Base-by-base conservation (phyloP, 2,329 filamentous ascomycete species). In the Ceratocystis smalleyi region DNA sequence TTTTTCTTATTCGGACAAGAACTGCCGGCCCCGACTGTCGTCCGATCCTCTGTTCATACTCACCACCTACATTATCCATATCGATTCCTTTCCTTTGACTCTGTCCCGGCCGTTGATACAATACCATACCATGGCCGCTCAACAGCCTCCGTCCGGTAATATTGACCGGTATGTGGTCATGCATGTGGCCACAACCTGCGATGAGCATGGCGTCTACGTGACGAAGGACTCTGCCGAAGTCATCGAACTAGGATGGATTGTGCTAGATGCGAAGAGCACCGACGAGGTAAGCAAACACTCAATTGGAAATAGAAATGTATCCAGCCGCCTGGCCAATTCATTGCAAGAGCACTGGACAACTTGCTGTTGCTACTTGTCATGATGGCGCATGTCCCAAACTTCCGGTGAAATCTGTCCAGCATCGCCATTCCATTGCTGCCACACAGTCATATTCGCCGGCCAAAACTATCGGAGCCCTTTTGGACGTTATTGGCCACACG, bases 151-250 rank as follows among this genome's bases (percentile, higher is more conserved):
- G 61, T 83, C 83, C 70, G 81, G 85, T 70, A 87, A 87, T 77
- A 83, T 96, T 77, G 94, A 99, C 79, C 89, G 92, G 75, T 99
- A 96, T 77, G 88, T 96, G 69, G 89, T 99, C 72, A 96, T 97
- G 75, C 94, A 99, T 77, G 92, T 97, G 73, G 94, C 94, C 68
- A 99, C 94, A 43, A 99, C 94, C 70, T 99, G 94, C 77, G 94
- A 99, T 76, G 94, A 99, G 76, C 94, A 99, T 77, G 94, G 94
- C 68, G 94, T 99, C 69, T 99, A 99, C 76, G 94, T 99, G 66
- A 99, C 94, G 67, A 97, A 97, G 78, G 94, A 99, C 77, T 97
- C 94, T 66, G 94, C 94, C 68, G 94, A 99, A 79, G 94, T 99
- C 69, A 99, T 99, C 76, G 94, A 99, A 82, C 83, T 99, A 73